Evolutionary conservation across 257 asterid species (phyloP), one percentile per base, ranked within the genome.

Genomic region (Cinchona pubescens): DNA sequence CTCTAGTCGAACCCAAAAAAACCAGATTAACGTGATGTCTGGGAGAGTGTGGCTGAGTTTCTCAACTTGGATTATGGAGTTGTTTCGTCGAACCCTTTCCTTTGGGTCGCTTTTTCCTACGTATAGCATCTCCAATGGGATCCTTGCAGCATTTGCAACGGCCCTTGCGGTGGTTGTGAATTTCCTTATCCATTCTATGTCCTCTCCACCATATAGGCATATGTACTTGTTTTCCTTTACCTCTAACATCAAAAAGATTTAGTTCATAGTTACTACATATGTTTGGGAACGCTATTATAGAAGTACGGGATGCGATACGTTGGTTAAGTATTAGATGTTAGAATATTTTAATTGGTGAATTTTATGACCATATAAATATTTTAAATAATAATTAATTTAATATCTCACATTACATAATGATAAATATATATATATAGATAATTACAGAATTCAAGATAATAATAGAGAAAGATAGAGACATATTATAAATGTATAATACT

Each of bases 161-260:
- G 75, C 74, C 6, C 85, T 69, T 0, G 89, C 81, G 0, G 86
- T 49, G 1, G 62, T 74, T 45, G 97, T 92, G 86, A 95, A 92
- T 35, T 51, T 81, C 21, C 86, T 84, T 59, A 95, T 90, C 99
- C 99, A 95, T 0, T 86, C 87, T 0, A 92, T 87, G 85, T 95
- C 96, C 14, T 92, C 98, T 21, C 99, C 99, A 16, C 99, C 99
- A 49, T 88, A 95, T 67, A 95, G 74, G 77, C 97, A 95, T 19
- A 95, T 92, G 59, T 85, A 89, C 80, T 59, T 88, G 76, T 87
- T 87, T n/a, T 68, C 86, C 7, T 56, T 59, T 5, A 83, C 77
- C 99, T 94, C n/a, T n/a, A n/a, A 86, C 38, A 46, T 72, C 58
- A 75, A 55, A 40, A 0, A 14, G 5, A 6, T 34, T 51, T 10